A percentile compares a stretch with the other conserved stretches of the same genome.
phyloP scores from a whole-genome alignment of 2,329 filamentous ascomycete genomes.

The Calonectria leucothoes region DNA sequence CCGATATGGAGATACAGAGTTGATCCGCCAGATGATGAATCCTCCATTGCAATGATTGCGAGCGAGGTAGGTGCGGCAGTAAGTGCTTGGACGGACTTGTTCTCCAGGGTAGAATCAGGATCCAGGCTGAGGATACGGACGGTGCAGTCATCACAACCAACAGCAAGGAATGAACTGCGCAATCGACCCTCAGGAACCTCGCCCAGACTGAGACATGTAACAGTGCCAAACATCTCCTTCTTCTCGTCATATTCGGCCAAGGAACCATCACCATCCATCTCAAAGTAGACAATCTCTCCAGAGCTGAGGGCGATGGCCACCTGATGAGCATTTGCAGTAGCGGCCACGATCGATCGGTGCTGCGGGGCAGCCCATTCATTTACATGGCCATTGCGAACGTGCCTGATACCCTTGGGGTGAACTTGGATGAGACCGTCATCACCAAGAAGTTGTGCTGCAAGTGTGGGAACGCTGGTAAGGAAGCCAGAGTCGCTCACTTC shows the following conservation, averaged over 20 bases:
- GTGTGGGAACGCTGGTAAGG: conserved; percentile 85
- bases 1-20: conserved; percentile 97
- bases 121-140: conserved; percentile 93
- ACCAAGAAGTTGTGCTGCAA: conserved; percentile 93
- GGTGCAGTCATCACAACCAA: conserved; percentile 96
- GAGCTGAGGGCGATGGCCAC: conserved; percentile 95
- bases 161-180: conserved; percentile 91
- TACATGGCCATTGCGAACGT: conserved; percentile 82
- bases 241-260: conserved; percentile 95
- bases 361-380: conserved; percentile 96
- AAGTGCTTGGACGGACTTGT: conserved; percentile 92
- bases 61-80: conserved; percentile 90
- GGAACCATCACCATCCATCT: conserved; percentile 92
- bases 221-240: conserved; percentile 93
- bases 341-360: conserved; percentile 94
- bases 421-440: conserved; percentile 94
- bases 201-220: conserved; percentile 93
- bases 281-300: conserved; percentile 97
- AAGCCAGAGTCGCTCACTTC: conserved; percentile 96
- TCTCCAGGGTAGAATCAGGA: conserved; percentile 90
- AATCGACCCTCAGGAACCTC: conserved; percentile 91
- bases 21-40: conserved; percentile 88
- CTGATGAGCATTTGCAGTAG: conserved; percentile 92
- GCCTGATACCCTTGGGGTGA: conserved; percentile 94
- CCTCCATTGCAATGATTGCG: conserved; percentile 94